Percentiles rank a stretch among this genome's conserved stretches.
phyloP scores from a whole-genome alignment of 1,284 basidiomycete genomes.

The Cryptococcus deneoformans region DNA sequence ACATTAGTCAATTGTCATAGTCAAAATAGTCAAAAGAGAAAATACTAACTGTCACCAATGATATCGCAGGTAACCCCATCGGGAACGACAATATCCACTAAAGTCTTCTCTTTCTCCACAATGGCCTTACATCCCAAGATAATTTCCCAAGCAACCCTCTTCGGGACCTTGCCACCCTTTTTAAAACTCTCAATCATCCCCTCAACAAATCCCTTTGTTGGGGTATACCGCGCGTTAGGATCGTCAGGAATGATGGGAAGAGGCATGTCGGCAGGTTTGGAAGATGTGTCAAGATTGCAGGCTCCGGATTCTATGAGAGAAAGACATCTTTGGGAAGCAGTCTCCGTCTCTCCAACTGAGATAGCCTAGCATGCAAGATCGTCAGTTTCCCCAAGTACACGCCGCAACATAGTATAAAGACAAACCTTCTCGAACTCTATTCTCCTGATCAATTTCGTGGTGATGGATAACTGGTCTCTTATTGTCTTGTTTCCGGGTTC shows the following conservation, averaged over 20 bases:
- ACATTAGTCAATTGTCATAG: background rate
- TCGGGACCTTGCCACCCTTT: constrained; percentile 68
- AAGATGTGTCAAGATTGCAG: constrained; percentile 53
- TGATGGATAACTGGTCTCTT: constrained; percentile 75
- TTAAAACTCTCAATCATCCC: constrained; percentile 91
- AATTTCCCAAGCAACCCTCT: constrained; percentile 93
- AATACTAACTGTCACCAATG: constrained; percentile 71
- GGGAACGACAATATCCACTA: constrained; percentile 75
- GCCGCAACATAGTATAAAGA: background rate
- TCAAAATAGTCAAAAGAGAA: background rate
- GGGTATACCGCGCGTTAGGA: constrained; percentile 55
- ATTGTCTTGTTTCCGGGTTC: constrained; percentile 86
- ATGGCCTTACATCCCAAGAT: constrained; percentile 78
- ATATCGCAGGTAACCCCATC: constrained; percentile 83
- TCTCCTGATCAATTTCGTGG: constrained; percentile 73
- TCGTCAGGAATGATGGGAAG: constrained; percentile 60
- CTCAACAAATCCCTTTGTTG: constrained; percentile 74
- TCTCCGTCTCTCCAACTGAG: constrained; percentile 80
- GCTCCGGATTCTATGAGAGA: constrained; percentile 77
- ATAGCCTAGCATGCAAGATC: constrained; percentile 62
- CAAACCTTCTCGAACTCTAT: constrained; percentile 83
- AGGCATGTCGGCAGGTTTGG: constrained; percentile 55
- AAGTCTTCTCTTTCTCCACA: constrained; percentile 72
- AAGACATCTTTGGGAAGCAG: constrained; percentile 64
- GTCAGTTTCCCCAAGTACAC: background rate